Percentiles rank a stretch among this genome's conserved stretches.
phyloP scores from a whole-genome alignment of 1,284 basidiomycete species.

The Sanghuangporus sanghuang region DNA sequence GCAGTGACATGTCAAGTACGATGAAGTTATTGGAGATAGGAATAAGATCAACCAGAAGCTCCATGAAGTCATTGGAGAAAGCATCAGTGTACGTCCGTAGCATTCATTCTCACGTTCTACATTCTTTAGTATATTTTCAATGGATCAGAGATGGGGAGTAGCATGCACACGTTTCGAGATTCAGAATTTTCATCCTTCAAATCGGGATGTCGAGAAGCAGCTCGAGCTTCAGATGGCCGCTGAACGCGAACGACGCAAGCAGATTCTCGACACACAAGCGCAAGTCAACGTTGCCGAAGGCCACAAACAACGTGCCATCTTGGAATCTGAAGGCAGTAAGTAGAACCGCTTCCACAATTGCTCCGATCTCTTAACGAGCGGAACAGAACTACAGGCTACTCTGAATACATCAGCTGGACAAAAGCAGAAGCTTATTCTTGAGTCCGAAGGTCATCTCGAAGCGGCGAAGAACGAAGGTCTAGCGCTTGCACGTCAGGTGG shows the following conservation, averaged over 20 bases:
- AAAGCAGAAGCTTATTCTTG: constrained; percentile 35
- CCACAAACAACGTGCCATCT: constrained; percentile 45
- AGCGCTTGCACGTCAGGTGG: constrained; percentile 43
- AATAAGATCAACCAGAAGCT: constrained; percentile 45
- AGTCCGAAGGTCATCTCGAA: constrained; percentile 29
- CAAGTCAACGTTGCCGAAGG: constrained; percentile 52
- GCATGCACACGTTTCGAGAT: constrained; percentile 50
- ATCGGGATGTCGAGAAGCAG: constrained; percentile 47
- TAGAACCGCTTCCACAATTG: constrained; percentile 22
- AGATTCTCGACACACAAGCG: constrained; percentile 50
- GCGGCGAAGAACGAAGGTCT: constrained; percentile 44
- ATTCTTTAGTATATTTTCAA: not conserved
- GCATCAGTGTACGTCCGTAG: constrained; percentile 34
- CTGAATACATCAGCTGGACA: constrained; percentile 26
- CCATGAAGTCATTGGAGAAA: constrained; percentile 41
- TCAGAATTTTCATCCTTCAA: constrained; percentile 47
- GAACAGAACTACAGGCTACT: constrained; percentile 31
- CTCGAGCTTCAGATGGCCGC: constrained; percentile 54
- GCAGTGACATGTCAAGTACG: constrained; percentile 7
- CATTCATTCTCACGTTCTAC: not conserved
- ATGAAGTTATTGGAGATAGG: constrained; percentile 43
- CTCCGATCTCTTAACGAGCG: constrained; percentile 30
- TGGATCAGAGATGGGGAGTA: constrained; percentile 43
- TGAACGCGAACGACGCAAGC: constrained; percentile 47
- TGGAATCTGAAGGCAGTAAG: constrained; percentile 42